Evolutionary conservation across 345 rosid species (phyloP).

Genomic region (Lagerstroemia speciosa): DNA sequence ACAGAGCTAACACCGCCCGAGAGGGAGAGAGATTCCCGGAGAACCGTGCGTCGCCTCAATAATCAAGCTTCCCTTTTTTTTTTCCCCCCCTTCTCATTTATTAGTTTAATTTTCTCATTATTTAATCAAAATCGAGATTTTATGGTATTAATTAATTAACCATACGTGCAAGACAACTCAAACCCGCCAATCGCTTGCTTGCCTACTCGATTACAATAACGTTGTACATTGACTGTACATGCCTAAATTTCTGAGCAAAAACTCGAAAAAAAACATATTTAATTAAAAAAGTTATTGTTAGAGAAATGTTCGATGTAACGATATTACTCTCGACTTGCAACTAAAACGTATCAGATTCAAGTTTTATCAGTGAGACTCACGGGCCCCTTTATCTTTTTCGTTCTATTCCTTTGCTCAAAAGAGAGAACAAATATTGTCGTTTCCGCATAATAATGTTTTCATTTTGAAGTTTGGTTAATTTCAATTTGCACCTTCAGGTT

Average conservation of each 20-base stretch:
- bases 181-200: slow-evolving; percentile 10
- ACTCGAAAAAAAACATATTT: not conserved
- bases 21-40: slow-evolving; percentile 75
- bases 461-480: not conserved
- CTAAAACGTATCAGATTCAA: too few relatives aligned
- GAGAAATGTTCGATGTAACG: too few relatives aligned
- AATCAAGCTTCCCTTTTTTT: slow-evolving; percentile 19
- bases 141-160: slow-evolving; percentile 15
- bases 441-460: not conserved
- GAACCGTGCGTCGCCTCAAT: slow-evolving; percentile 65
- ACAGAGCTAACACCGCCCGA: slow-evolving; percentile 20
- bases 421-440: too few relatives aligned
- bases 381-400: too few relatives aligned
- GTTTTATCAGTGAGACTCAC: too few relatives aligned
- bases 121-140: slow-evolving; percentile 18
- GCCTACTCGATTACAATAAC: not conserved
- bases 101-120: slow-evolving; percentile 3
- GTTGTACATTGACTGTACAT: not conserved
- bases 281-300: not conserved
- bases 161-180: slow-evolving; percentile 63
- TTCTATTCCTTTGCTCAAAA: too few relatives aligned
- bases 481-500: not conserved
- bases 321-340: too few relatives aligned
- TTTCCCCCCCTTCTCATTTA: not conserved
- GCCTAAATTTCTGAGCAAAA: slow-evolving; percentile 27